Evolutionary conservation across 1,284 basidiomycete species (phyloP).

Genomic region (Apiotrichum gracile): DNA sequence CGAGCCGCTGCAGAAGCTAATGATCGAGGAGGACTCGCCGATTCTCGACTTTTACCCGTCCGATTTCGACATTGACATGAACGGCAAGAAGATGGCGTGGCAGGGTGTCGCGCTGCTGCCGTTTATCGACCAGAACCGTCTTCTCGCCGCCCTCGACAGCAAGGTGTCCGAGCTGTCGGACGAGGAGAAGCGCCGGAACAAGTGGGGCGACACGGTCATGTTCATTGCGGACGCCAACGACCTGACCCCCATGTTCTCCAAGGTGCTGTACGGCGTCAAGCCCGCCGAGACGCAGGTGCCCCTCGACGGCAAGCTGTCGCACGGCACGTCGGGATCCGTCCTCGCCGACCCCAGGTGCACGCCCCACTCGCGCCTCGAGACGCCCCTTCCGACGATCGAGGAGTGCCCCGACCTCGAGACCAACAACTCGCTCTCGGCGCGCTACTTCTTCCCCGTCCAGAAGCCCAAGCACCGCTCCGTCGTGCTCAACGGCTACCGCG

Average conservation of each 20-base stretch:
- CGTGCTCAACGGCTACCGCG: slow-evolving; percentile 68
- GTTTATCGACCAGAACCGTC: slow-evolving; percentile 84
- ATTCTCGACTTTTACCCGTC: slow-evolving; percentile 95
- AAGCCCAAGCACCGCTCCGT: slow-evolving; percentile 76
- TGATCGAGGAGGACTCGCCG: slow-evolving; percentile 80
- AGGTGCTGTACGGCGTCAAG: slow-evolving; percentile 77
- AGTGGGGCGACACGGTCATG: slow-evolving; percentile 76
- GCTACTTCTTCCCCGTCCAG: slow-evolving; percentile 87
- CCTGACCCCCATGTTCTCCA: slow-evolving; percentile 77
- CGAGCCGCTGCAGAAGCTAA: slow-evolving; percentile 74
- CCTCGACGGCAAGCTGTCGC: slow-evolving; percentile 64
- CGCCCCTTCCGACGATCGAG: slow-evolving; percentile 55
- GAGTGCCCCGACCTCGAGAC: slow-evolving; percentile 67
- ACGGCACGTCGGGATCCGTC: slow-evolving; percentile 73
- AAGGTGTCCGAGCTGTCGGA: slow-evolving; percentile 69
- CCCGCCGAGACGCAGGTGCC: slow-evolving; percentile 56
- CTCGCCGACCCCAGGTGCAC: slow-evolving; percentile 81
- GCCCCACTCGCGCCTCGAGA: slow-evolving; percentile 83
- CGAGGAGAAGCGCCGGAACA: slow-evolving; percentile 77
- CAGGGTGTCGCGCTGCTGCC: slow-evolving; percentile 95
- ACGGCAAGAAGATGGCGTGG: slow-evolving; percentile 99
- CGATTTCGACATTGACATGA: slow-evolving; percentile 97
- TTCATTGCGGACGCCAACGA: slow-evolving; percentile 80
- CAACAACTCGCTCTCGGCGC: slow-evolving; percentile 78
- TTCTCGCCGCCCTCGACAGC: slow-evolving; percentile 74